Percentiles rank a stretch among this genome's conserved stretches.
phyloP scores from a whole-genome alignment of 2,329 filamentous ascomycete species.

The Venturia nashicola region DNA sequence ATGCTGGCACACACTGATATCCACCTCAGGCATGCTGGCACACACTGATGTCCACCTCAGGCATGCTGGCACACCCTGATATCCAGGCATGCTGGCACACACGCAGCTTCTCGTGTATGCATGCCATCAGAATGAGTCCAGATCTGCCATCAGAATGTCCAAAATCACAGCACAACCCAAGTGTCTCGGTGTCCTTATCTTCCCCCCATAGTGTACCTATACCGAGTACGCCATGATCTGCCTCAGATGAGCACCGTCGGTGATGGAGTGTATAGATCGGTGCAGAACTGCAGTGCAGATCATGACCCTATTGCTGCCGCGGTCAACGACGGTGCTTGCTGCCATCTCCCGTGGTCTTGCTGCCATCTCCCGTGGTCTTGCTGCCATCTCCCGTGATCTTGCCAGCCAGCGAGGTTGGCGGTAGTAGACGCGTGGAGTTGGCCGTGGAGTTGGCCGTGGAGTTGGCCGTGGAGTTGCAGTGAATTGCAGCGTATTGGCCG shows the following conservation, averaged over 20 bases:
- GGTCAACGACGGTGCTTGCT: not conserved
- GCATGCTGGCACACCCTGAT: too few relatives aligned
- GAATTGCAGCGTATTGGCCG: not conserved
- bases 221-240: too few relatives aligned
- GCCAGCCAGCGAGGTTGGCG: not conserved
- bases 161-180: too few relatives aligned
- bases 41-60: too few relatives aligned
- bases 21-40: too few relatives aligned
- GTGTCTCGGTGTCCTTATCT: too few relatives aligned
- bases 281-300: not conserved
- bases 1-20: too few relatives aligned
- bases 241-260: not conserved
- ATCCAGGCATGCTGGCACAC: not conserved
- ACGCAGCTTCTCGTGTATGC: too few relatives aligned
- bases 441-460: too few relatives aligned
- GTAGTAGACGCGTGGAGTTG: too few relatives aligned
- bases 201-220: too few relatives aligned
- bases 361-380: not conserved
- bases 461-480: not conserved
- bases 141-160: not conserved
- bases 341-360: not conserved
- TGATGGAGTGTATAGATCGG: not conserved
- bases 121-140: not conserved
- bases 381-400: not conserved
- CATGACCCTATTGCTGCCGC: not conserved